Evolutionary conservation across 2,329 filamentous ascomycete genomes (phyloP).

Genomic region (Fusarium brevicatenulatum): DNA sequence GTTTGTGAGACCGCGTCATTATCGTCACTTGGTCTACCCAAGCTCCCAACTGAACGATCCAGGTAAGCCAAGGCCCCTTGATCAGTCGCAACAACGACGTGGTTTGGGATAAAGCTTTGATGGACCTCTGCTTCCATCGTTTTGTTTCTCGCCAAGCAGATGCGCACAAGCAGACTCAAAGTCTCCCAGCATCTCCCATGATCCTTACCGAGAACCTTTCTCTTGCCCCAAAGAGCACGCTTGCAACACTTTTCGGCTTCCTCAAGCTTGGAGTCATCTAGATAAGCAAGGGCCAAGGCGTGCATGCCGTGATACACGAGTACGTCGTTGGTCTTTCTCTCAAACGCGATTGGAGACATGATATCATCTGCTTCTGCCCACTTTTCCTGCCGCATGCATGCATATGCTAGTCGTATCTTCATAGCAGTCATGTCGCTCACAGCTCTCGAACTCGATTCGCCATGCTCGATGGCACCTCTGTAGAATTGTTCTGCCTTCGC

Average conservation of each 20-base stretch:
- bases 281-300: not conserved
- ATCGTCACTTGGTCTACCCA: rapidly evolving
- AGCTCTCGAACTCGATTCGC: not conserved
- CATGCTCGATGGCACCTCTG: not conserved
- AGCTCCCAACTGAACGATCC: not conserved
- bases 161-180: not conserved
- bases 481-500: not conserved
- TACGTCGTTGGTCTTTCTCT: not conserved
- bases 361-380: not conserved
- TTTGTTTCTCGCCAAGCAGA: not conserved
- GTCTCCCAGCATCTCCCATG: not conserved
- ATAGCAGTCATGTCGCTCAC: not conserved
- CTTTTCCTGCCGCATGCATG: not conserved
- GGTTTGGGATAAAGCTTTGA: not conserved
- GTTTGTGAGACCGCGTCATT: not conserved
- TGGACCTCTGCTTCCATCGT: not conserved
- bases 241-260: not conserved
- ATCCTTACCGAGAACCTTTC: not conserved
- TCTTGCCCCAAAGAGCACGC: not conserved
- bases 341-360: not conserved
- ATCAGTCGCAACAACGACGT: not conserved
- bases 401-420: not conserved
- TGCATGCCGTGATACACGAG: not conserved
- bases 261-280: not conserved
- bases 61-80: not conserved